Evolutionary conservation across 352 stramenopile species (phyloP), one percentile per base, ranked within the genome.

Genomic region (Globisporangium paroecandrum): DNA sequence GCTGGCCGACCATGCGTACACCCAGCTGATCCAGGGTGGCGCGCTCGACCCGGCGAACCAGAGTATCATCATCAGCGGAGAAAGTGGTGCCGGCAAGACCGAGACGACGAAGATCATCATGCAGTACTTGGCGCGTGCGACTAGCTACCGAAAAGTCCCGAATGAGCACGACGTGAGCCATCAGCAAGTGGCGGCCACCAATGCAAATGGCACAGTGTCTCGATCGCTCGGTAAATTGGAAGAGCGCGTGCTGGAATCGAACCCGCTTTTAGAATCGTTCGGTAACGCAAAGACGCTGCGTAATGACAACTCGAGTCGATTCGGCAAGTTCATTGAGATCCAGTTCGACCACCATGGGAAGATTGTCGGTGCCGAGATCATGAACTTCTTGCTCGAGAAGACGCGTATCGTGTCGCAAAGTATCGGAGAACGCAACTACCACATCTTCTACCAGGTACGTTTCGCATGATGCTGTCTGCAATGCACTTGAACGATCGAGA

Each of bases 261-360:
- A 97, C 59, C 90, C 90, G 49, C 59, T 97, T 68, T 78, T 97
- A 15, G 90, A 97, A 64, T 95, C 86, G 13, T 97, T 97, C 72
- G 90, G 90, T 56, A 97, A 97, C 65, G 90, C 90, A 56, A 96
- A 98, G 78, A 99, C 97, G 20, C 75, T 99, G 59, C 81, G 97
- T 41, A 99, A 99, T 73, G 96, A 99, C 77, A 99, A 99, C 72
- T 98, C 89, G 25, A 97, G 84, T 79, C 85, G 97, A 65, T 99
- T 99, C 72, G 97, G 97, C 56, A 99, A 99, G 78, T 99, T 98
- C 66, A 99, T 99, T 60, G 93, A 98, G 79, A 98, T 99, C 70
- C 88, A 94, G 57, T 99, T 99, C 74, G 89, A 96, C 68, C 86
- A 95, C 66, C 88, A 96, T 55, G 91, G 91, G 56, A 96, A 93